These are phyloP conservation scores for Aegilops speltoides DNA, from an alignment of 176 grass and related monocot genomes.

Conservation along the genomic window DNA sequence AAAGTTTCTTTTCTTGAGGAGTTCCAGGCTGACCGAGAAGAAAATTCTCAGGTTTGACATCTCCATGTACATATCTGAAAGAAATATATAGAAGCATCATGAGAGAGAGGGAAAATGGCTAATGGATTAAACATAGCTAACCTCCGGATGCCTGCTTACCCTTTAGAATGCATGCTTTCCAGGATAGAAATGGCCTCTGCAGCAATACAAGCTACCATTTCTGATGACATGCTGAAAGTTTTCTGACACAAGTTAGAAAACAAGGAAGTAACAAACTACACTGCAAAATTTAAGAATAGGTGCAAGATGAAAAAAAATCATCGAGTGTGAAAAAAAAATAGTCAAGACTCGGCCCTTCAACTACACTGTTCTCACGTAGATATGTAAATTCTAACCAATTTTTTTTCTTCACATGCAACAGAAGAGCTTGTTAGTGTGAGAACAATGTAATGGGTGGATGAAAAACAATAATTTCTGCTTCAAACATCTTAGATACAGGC, in stretches of 20 bases:
- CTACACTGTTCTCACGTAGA: background rate
- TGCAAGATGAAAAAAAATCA: background rate
- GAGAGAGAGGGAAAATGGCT: background rate
- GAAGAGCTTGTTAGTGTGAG: background rate
- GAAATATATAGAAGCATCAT: background rate
- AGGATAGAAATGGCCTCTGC: conserved; percentile 78
- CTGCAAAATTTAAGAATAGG: background rate
- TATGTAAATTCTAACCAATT: background rate
- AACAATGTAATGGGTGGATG: background rate
- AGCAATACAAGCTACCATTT: conserved; percentile 92
- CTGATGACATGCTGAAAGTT: conserved; percentile 74
- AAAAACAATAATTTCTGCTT: background rate
- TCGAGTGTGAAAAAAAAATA: background rate
- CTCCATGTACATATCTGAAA: conserved; percentile 82
- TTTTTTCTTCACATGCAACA: background rate
- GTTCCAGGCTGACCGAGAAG: conserved; percentile 82
- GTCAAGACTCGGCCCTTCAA: background rate
- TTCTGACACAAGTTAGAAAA: conserved; percentile 18
- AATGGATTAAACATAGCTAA: conserved; percentile 1
- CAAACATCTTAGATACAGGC: background rate
- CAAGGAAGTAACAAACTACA: background rate
- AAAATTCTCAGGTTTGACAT: conserved; percentile 91
- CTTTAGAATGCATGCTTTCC: conserved; percentile 88
- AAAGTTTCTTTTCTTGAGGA: conserved; percentile 85
- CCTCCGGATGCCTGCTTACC: conserved; percentile 30